Conservation (phyloP, 1,284 basidiomycete species). For the Chalciporus sp. region DNA sequence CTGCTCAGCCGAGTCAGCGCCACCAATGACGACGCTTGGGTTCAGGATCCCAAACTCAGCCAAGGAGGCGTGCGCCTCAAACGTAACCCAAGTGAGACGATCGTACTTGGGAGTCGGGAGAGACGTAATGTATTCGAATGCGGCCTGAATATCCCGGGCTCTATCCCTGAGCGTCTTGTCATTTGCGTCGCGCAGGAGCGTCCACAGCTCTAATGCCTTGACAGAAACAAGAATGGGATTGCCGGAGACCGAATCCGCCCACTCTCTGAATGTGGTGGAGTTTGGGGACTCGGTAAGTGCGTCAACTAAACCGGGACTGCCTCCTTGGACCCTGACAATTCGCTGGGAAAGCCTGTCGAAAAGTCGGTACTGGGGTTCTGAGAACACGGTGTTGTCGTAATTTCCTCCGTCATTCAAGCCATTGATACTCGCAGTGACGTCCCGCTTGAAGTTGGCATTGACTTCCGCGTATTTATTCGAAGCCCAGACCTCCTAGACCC, state of each 20-base stretch:
- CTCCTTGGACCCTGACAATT: conserved; percentile 2
- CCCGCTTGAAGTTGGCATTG: conserved; percentile 4
- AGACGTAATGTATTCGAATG: conserved; percentile 1
- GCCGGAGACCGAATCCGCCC: neutral
- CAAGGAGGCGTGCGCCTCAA: neutral
- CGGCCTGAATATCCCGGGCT: neutral
- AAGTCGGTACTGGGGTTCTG: neutral
- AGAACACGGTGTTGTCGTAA: neutral
- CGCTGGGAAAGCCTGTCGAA: conserved; percentile 1
- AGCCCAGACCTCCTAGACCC: conserved; percentile 2
- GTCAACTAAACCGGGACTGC: neutral
- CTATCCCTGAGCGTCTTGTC: neutral
- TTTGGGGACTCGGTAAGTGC: neutral
- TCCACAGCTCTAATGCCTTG: neutral
- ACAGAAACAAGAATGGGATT: neutral
- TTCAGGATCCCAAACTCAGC: conserved; percentile 4
- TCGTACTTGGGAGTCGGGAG: neutral
- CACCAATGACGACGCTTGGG: neutral
- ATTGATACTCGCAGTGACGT: conserved; percentile 5
- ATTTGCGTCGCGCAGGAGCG: neutral
- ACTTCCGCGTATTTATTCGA: conserved; percentile 2
- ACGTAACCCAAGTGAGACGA: neutral
- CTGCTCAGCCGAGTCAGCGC: neutral
- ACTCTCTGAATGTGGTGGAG: neutral
- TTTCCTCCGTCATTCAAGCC: conserved; percentile 5